Conservation (phyloP, 2,329 filamentous ascomycete genomes). For the Penicillium glabrum region DNA sequence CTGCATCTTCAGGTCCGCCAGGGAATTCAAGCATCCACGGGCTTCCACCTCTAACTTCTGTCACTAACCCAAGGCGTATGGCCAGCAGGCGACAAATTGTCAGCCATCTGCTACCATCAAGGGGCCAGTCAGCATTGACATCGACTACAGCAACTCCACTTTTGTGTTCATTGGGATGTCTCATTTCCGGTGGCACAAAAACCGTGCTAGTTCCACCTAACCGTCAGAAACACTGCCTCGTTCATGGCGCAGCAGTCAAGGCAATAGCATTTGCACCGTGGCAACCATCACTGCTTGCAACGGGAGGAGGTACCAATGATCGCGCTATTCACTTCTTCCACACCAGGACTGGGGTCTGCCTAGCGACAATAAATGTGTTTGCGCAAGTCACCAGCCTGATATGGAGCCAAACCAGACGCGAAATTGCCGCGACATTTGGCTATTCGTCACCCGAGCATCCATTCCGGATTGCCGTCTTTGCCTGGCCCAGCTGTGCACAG, state of each 20-base stretch:
- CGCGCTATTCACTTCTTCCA: slow-evolving; percentile 97
- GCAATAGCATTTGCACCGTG: slow-evolving; percentile 96
- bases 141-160: slow-evolving; percentile 20
- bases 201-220: slow-evolving; percentile 55
- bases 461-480: slow-evolving; percentile 86
- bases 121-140: slow-evolving; percentile 20
- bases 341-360: slow-evolving; percentile 73
- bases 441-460: slow-evolving; percentile 89
- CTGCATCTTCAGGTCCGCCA: slow-evolving; percentile 9
- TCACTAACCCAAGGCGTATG: slow-evolving; percentile 19
- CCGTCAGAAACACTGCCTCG: slow-evolving; percentile 69
- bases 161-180: slow-evolving; percentile 24
- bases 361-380: slow-evolving; percentile 88
- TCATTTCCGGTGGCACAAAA: slow-evolving; percentile 33
- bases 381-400: slow-evolving; percentile 92
- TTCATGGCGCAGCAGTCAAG: slow-evolving; percentile 86
- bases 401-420: slow-evolving; percentile 81
- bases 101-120: slow-evolving; percentile 28
- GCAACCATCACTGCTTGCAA: slow-evolving; percentile 82
- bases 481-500: slow-evolving; percentile 88
- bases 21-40: slow-evolving; percentile 14
- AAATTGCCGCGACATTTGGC: slow-evolving; percentile 91
- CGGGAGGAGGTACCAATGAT: slow-evolving; percentile 90
- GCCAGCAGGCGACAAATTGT: slow-evolving; percentile 24
- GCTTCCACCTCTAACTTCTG: slow-evolving; percentile 23